Base-by-base conservation (phyloP, 768 basidiomycete species). In the Auricularia auricula-judae region DNA sequence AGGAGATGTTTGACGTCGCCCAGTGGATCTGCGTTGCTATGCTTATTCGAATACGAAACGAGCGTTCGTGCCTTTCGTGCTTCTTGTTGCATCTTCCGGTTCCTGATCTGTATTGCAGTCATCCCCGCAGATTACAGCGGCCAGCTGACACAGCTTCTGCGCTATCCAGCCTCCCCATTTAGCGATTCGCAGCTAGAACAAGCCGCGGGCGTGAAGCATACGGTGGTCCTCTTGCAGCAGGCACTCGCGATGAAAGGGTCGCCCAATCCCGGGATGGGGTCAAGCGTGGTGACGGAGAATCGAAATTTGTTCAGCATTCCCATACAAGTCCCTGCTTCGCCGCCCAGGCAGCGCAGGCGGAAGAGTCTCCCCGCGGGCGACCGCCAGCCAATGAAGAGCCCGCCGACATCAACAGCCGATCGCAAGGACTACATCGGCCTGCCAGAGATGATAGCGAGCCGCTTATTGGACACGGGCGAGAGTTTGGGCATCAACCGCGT, bases 1-100 rank as follows among this genome's bases (percentile, higher is more conserved):
- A 93, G 75, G 82, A 89, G 21, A 80, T 87, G 0, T 78, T 96
- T 35, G 85, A 87, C 62, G 76, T 97, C 43, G 84, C 88, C 1
- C 85, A 87, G 63, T 95, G 91, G 88, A 78, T 96, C 62, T 94
- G 92, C 71, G 86, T 98, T 21, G 91, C 93, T 1, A 95, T 98
- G 94, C 82, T 99, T 18, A 84, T 98, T 64, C 86, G 97, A 63
- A 91, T 98, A 70, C 87, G 97, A 60, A 93, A 93, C 71, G 82
- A 89, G 71, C 74, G 94, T 93, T 69, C 76, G 91, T 42, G 39
- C 12, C 51, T 44, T 66, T 63, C 47, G 35, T 70, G 44, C 65
- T 39, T 51, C 63, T 63, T 18, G 4, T 36, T 42, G 8, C 12
- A 36, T 54, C 10, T 63, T 64, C 62, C 14, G 23, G 47, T 39